These are phyloP conservation scores for Naganishia vishniacii DNA, from an alignment of 768 basidiomycete species.

Conservation along the genomic window DNA sequence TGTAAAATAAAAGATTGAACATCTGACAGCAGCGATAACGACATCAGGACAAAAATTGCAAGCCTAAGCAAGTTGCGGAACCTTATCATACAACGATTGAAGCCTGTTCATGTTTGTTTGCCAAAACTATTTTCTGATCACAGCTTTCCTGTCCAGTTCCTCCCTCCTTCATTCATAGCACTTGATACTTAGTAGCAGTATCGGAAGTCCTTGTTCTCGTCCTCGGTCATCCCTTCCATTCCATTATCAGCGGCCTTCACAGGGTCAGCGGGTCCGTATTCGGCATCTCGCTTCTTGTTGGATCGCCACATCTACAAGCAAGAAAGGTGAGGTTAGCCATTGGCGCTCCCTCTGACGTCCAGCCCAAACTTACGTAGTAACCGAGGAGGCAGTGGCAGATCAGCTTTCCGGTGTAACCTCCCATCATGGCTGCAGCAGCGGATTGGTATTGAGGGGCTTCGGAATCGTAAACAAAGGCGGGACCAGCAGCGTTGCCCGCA, in stretches of 20 bases:
- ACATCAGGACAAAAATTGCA: too few species aligned
- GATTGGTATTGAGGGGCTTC: conserved; percentile 45
- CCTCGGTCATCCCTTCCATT: conserved; percentile 47
- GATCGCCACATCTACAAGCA: conserved; percentile 35
- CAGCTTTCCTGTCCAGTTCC: too few species aligned
- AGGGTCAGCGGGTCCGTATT: conserved; percentile 42
- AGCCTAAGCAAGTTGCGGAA: too few species aligned
- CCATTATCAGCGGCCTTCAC: conserved; percentile 43
- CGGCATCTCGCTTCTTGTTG: conserved; percentile 42
- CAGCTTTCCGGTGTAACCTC: conserved; percentile 40
- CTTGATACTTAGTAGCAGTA: conserved; percentile 9
- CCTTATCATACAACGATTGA: too few species aligned
- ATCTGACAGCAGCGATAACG: too few species aligned
- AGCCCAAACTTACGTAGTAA: conserved; percentile 29
- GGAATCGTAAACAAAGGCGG: conserved; percentile 26
- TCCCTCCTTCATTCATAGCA: too few species aligned
- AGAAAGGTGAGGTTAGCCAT: neutral
- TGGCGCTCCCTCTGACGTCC: neutral
- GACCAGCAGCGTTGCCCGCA: conserved; percentile 36
- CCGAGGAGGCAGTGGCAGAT: conserved; percentile 37
- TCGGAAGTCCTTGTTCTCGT: conserved; percentile 28
- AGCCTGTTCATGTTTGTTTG: too few species aligned
- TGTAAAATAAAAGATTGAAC: too few species aligned
- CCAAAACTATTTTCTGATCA: too few species aligned
- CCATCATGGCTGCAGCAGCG: conserved; percentile 43